Evolutionary conservation across 2,329 filamentous ascomycete species (phyloP), one percentile per base, ranked within the genome.

Genomic region (Penicillium janthinellum): DNA sequence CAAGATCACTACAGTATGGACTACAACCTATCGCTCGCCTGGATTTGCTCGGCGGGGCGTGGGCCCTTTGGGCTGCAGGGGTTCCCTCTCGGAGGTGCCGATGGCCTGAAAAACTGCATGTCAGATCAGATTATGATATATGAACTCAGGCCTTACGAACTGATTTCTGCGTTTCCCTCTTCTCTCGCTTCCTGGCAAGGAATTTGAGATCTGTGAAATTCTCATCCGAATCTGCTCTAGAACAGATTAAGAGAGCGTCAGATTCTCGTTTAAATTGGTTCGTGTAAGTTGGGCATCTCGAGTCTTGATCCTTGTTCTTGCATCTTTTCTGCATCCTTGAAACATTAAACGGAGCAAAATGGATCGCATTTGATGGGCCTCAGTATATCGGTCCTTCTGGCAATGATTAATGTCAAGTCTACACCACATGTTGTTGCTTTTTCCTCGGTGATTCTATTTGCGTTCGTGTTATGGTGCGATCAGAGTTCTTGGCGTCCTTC

Each of bases 401-500:
- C 14, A 15, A 28, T 28, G 7, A 5, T n/a, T 7, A 8, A 22
- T 42, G 17, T 12, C 10, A 8, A 31, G n/a, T 8, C 31, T n/a
- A 14, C 4, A 7, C 22, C 14, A 28, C 31, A n/a, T 45, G 12
- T 28, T 22, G 20, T 25, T 15, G 42, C 25, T 45, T 22, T n/a
- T 15, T 17, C 44, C 10, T 15, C 31, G 14, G n/a, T 47, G 14
- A 31, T 47, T 7, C 12, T 38, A 20, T 14, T 37, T 15, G 35
- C 12, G 37, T 25, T 35, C 28, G 31, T 35, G 28, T 20, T n/a
- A 42, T 25, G 10, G 38, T 39, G 15, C 10, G 25, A 20, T 17
- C 38, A 39, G 60, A 20, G 20, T 20, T 42, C 65, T 67, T 67
- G 65, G 65, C 66, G 56, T n/a, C 39, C 52, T 28, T 62, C 50